Base-by-base conservation (phyloP, 1,284 basidiomycete species). In the Mixia osmundae region DNA sequence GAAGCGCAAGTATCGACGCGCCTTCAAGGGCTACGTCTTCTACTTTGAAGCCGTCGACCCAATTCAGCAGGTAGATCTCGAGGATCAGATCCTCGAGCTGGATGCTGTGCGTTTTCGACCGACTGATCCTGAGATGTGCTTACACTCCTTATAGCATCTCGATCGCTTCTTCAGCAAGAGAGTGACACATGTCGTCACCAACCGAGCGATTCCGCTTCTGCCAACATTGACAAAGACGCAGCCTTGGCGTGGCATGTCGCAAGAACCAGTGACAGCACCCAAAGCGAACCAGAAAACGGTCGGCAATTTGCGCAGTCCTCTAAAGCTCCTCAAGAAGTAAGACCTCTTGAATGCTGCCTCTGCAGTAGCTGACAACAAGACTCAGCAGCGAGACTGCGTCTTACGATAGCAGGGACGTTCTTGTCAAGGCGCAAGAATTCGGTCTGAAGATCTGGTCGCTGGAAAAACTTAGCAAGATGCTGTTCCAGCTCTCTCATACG, bases 391-490 rank as follows among this genome's bases (percentile, higher is more conserved):
- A 34, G 33, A 34, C 24, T 24, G 23, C 33, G 9, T 34, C 25
- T 25, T 12, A 24, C 30, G 59, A 61, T 14, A 53, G 56, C 30
- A 61, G 66, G 26, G 65, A 66, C 39, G 64, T 85, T 23, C 63
- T 80, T 4, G 58, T 65, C 38, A 80, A 85, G 53, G 83, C 85
- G 2, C 59, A 69, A 33, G 63, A 65, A 24, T 74, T 77, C 46
- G 68, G 69, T 25, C 76, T 83, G 56, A 95, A 94, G 58, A 70
- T 95, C 21, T 97, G 91, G 87, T 71, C 60, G 26, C 61, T 72
- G 4, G 58, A 67, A 61, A 78, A 58, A 42, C 44, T 57, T 9
- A 45, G 50, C 22, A 47, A 47, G n/a, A 53, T 59, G 15, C 47
- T 59, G 33, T 39, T 41, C n/a, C 52, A 53, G 4, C 35, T 43